Evolutionary conservation across 805 yeast genomes (phyloP), one percentile per base, ranked within the genome.

Genomic region (Candida schatavii): DNA sequence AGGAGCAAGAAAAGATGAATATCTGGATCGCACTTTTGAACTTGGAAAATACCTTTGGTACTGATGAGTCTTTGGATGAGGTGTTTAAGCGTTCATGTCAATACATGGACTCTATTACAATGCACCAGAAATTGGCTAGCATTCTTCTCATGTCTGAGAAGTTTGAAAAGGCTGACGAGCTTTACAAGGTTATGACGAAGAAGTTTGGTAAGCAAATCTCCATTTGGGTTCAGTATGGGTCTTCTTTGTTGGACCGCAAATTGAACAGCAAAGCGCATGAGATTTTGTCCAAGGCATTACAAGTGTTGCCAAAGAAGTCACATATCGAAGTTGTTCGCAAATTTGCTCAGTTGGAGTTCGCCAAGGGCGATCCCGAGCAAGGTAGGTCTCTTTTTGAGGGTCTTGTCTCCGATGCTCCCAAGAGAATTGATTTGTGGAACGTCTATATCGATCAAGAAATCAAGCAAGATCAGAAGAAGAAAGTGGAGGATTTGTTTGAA

Each of bases 361-460:
- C 72, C 42, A 83, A 83, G 63, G 98, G 98, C 51, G 96, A 89
- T 49, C 70, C 88, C 6, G 99, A 91, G 64, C 91, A 90, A 62
- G 99, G 95, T 41, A 83, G 98, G 60, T 87, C 97, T 1, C 74
- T 91, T 51, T 88, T 91, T 56, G 98, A 91, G 69, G 98, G 97
- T 45, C 76, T 91, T 49, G 64, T 91, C 41, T 78, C 91, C 19
- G 93, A 90, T 58, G 91, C 86, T 37, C 93, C 97, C 41, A 88
- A 88, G 74, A 80, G 95, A 67, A 78, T 88, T 47, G 99, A 91
- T 63, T 64, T 91, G 47, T 91, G 98, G 98, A 90, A 86, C 56
- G 95, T 91, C 31, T 91, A 89, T 64, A 77, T 91, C 49, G 99
- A 91, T 62, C 95, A 88, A 62, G 98, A 91, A 63, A 82, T 88